These are phyloP conservation scores for Obelidium mucronatum DNA, from an alignment of 192 early-diverging fungal species.

Conservation along the genomic window DNA sequence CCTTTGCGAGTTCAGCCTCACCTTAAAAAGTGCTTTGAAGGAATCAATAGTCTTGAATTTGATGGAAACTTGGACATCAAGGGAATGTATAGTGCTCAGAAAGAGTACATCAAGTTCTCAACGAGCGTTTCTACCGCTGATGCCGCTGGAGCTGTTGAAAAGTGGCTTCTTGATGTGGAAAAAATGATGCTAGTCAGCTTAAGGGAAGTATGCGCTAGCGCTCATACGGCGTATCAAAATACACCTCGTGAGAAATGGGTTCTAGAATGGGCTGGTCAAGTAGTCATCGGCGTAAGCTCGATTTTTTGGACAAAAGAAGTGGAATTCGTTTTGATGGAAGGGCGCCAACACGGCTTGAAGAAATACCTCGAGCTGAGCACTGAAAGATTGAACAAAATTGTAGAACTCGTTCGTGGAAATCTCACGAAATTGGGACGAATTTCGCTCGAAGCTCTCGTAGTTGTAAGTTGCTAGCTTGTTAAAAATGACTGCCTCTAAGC, in stretches of 20 bases:
- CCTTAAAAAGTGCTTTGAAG: slow-evolving; percentile 71
- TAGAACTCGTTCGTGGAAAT: slow-evolving; percentile 65
- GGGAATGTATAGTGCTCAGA: slow-evolving; percentile 66
- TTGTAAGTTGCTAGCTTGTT: too few species aligned
- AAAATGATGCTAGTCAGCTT: slow-evolving; percentile 60
- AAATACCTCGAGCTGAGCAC: slow-evolving; percentile 58
- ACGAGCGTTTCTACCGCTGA: slow-evolving; percentile 54
- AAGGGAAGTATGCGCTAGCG: slow-evolving; percentile 49
- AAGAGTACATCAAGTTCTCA: slow-evolving; percentile 63
- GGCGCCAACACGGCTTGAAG: slow-evolving; percentile 52
- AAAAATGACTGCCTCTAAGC: slow-evolving; percentile 8
- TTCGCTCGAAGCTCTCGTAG: slow-evolving; percentile 64
- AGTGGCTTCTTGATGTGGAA: slow-evolving; percentile 66
- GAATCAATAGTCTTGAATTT: slow-evolving; percentile 66
- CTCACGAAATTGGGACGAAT: slow-evolving; percentile 55
- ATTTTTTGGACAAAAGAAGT: slow-evolving; percentile 69
- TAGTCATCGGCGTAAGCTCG: slow-evolving; percentile 64
- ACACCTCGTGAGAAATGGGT: slow-evolving; percentile 65
- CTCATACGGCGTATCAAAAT: slow-evolving; percentile 52
- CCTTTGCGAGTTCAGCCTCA: slow-evolving; percentile 68
- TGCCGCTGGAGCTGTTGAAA: slow-evolving; percentile 63
- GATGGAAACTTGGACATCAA: slow-evolving; percentile 59
- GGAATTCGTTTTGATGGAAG: slow-evolving; percentile 58
- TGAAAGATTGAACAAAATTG: slow-evolving; percentile 57
- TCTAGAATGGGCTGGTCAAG: slow-evolving; percentile 68